Evolutionary conservation across 1,139 yeast species (phyloP).

Genomic region (Suhomyces maxii): DNA sequence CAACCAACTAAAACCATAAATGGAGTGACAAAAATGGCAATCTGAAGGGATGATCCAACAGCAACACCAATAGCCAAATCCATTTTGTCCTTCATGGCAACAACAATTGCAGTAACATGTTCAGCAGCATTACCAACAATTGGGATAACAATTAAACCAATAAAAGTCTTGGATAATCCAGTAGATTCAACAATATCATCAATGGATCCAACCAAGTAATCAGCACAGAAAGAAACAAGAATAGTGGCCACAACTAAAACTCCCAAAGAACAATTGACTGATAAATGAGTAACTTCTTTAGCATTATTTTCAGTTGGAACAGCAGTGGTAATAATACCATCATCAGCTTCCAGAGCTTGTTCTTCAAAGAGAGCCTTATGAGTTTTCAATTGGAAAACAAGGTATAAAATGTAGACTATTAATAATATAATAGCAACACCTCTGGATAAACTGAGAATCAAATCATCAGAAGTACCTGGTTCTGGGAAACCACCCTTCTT

Average conservation of each 20-base stretch:
- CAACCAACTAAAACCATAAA: constrained; percentile 92
- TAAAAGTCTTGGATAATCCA: constrained; percentile 90
- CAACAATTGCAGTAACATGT: constrained; percentile 93
- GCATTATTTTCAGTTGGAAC: constrained; percentile 33
- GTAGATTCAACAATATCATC: constrained; percentile 82
- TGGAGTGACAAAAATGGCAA: constrained; percentile 92
- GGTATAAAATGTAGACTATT: constrained; percentile 72
- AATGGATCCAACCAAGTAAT: constrained; percentile 87
- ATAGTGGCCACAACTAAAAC: constrained; percentile 66
- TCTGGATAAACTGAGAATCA: constrained; percentile 75
- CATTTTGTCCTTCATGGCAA: constrained; percentile 95
- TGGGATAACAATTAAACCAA: constrained; percentile 90
- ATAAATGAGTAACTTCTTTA: constrained; percentile 34
- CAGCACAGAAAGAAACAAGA: constrained; percentile 90
- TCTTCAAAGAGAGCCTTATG: constrained; percentile 61
- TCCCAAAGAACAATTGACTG: constrained; percentile 41
- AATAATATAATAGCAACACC: constrained; percentile 82
- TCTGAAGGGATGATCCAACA: constrained; percentile 93
- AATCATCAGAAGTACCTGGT: constrained; percentile 42
- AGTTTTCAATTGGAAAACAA: constrained; percentile 84
- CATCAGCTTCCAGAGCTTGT: constrained; percentile 38
- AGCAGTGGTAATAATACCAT: constrained; percentile 34
- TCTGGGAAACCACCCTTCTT: constrained; percentile 43
- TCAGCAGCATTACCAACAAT: constrained; percentile 99
- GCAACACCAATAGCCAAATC: constrained; percentile 97